A percentile compares a stretch with the other conserved stretches of the same genome.
phyloP scores from a whole-genome alignment of 2,329 filamentous ascomycete species.

The Exophiala sp. region DNA sequence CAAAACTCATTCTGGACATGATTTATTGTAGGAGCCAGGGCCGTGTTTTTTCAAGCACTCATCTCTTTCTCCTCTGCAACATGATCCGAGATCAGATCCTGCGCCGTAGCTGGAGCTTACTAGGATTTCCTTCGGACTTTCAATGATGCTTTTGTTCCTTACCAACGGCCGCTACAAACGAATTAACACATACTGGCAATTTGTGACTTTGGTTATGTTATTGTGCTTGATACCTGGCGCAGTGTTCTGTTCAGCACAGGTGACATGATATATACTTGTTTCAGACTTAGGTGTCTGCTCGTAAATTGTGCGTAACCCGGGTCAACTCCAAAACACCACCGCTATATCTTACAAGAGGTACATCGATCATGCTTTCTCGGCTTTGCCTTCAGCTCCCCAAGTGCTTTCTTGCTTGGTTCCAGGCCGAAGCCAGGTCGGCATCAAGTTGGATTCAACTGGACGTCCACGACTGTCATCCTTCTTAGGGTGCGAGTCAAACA shows the following conservation, averaged over 20 bases:
- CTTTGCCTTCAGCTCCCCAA: conserved; percentile 58
- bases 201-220: too few species aligned
- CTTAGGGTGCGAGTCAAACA: conserved; percentile 31
- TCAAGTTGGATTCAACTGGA: conserved; percentile 5
- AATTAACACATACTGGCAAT: neutral
- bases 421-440: conserved; percentile 62
- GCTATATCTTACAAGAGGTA: conserved; percentile 21
- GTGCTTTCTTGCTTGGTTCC: conserved; percentile 85
- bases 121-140: conserved; percentile 42
- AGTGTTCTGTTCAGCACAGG: too few species aligned
- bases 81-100: conserved; percentile 56
- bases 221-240: too few species aligned
- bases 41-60: conserved; percentile 27
- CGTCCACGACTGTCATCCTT: conserved; percentile 43
- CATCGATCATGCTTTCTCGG: conserved; percentile 22
- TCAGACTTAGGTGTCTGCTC: neutral
- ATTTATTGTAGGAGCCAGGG: conserved; percentile 64
- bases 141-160: conserved; percentile 62
- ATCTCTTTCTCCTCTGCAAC: conserved; percentile 60
- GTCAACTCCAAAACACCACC: conserved; percentile 18
- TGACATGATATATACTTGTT: conserved; percentile 7
- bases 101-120: conserved; percentile 63
- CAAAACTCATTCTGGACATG: conserved; percentile 58
- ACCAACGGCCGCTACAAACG: conserved; percentile 62
- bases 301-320: neutral